Evolutionary conservation across 257 asterid genomes (phyloP).

Genomic region (Ocimum tenuiflorum): DNA sequence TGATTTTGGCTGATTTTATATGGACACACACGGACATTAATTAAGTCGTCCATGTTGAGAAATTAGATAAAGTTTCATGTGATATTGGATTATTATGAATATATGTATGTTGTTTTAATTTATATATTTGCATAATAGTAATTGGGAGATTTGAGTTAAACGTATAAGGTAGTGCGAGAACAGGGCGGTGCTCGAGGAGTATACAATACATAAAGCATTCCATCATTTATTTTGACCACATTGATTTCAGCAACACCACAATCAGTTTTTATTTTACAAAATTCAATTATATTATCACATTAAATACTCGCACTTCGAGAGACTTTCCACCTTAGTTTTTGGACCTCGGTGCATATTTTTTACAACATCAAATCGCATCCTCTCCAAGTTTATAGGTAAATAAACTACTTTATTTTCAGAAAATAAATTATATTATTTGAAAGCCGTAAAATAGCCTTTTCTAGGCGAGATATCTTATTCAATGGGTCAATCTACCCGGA

Average conservation of each 20-base stretch:
- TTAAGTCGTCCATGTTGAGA: no score
- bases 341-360: neutral
- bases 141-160: no score
- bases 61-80: neutral
- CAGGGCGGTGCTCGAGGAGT: conserved; percentile 39
- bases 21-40: no score
- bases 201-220: conserved; percentile 18
- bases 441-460: no score
- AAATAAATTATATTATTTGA: no score
- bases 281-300: neutral
- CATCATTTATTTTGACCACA: conserved; percentile 21
- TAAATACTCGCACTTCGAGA: no score
- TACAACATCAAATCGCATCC: neutral
- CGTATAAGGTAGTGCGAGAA: neutral
- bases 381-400: neutral
- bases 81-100: no score
- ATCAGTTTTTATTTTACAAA: neutral
- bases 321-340: neutral
- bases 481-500: no score
- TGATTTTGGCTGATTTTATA: no score
- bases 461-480: no score
- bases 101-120: no score
- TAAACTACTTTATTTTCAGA: neutral
- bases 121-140: no score
- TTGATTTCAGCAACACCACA: conserved; percentile 24